Percentiles rank a stretch among this genome's conserved stretches.
These are phyloP conservation scores for Chrysoporthe deuterocubensis DNA, from an alignment of 2,329 filamentous ascomycete species.

Conservation along the genomic window DNA sequence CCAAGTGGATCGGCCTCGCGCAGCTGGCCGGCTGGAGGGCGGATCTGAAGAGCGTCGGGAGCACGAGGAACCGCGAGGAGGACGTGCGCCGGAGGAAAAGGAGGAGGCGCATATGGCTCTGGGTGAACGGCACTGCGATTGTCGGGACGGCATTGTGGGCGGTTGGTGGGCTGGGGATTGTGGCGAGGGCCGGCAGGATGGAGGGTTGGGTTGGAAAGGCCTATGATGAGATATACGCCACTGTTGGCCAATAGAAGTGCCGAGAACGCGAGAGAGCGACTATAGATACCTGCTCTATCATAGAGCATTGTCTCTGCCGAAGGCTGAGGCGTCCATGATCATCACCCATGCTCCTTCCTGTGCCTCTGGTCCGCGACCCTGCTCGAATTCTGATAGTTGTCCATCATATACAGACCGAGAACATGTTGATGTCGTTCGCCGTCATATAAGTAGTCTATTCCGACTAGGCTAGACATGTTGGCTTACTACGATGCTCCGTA, in stretches of 20 bases:
- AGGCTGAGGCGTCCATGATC: too few relatives aligned
- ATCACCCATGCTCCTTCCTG: too few relatives aligned
- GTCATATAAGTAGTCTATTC: too few relatives aligned
- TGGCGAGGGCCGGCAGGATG: constrained; percentile 71
- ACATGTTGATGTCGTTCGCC: too few relatives aligned
- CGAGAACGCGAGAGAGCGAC: background rate
- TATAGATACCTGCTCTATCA: background rate
- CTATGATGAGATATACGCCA: constrained; percentile 72
- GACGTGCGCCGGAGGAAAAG: constrained; percentile 57
- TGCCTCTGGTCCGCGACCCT: too few relatives aligned
- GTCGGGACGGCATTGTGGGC: constrained; percentile 73
- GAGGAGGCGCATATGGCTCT: constrained; percentile 70
- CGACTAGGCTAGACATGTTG: too few relatives aligned
- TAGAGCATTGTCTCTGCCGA: background rate
- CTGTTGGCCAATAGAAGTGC: constrained; percentile 19
- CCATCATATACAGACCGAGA: too few relatives aligned
- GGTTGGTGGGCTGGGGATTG: constrained; percentile 76
- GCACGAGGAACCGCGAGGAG: constrained; percentile 44
- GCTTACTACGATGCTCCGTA: too few relatives aligned
- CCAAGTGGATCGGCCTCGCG: constrained; percentile 75
- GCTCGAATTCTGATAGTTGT: too few relatives aligned
- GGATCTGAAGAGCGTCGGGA: constrained; percentile 34
- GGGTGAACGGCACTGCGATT: constrained; percentile 67
- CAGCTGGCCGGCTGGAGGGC: constrained; percentile 58
- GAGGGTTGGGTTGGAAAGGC: constrained; percentile 79